A percentile compares a stretch with the other conserved stretches of the same genome.
Conservation (phyloP, 306 rosid species). For the Prunus mongolica region DNA sequence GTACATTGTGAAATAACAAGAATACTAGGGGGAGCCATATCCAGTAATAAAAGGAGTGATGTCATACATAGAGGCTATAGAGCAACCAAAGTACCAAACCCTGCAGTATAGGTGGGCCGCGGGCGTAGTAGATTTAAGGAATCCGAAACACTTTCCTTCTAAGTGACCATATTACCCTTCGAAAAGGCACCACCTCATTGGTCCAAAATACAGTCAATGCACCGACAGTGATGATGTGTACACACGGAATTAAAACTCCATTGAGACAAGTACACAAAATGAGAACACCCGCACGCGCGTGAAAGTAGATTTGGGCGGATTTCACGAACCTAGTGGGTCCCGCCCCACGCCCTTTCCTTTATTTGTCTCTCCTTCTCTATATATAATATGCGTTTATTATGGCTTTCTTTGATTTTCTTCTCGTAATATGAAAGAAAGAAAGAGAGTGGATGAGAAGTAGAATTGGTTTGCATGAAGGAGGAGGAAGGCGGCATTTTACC, state of each 20-base stretch:
- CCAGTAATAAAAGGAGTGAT: background rate
- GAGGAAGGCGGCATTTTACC: background rate
- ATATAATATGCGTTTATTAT: background rate
- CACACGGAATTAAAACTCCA: background rate
- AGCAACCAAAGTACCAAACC: constrained; percentile 10
- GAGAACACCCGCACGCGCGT: constrained; percentile 28
- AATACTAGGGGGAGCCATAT: background rate
- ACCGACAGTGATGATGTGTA: background rate
- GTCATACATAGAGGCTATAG: background rate
- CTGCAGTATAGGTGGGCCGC: constrained; percentile 1
- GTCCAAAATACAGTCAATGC: background rate
- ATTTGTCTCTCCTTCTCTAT: background rate
- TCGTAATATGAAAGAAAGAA: background rate
- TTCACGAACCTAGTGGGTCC: constrained; percentile 43
- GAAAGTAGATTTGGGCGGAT: constrained; percentile 25
- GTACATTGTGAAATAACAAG: background rate
- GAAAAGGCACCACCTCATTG: background rate
- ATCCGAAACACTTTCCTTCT: background rate
- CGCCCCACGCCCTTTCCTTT: background rate
- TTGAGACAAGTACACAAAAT: background rate
- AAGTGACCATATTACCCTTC: background rate
- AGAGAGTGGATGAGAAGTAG: background rate
- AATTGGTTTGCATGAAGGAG: background rate
- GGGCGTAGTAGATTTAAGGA: background rate
- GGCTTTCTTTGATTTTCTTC: too few species aligned